phyloP scores from a whole-genome alignment of 768 basidiomycete species.

The Galerina sulciceps region DNA sequence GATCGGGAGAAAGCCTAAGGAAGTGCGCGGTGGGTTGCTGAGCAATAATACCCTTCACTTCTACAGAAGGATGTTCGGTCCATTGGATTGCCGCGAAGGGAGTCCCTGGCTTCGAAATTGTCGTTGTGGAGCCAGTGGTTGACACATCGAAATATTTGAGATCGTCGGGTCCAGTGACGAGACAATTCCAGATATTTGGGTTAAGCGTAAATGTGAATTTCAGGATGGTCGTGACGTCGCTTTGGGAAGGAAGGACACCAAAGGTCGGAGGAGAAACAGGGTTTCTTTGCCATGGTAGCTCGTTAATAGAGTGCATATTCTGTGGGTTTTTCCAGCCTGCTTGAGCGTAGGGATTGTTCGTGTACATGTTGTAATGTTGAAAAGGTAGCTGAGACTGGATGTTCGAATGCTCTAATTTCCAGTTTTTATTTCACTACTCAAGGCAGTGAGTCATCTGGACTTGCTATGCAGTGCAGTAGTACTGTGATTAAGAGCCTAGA shows the following conservation, averaged over 20 bases:
- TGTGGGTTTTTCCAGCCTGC: too few relatives aligned
- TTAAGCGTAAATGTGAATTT: conserved; percentile 35
- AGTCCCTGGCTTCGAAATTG: conserved; percentile 17
- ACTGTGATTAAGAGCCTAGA: too few relatives aligned
- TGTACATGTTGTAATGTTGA: too few relatives aligned
- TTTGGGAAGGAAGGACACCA: conserved; percentile 24
- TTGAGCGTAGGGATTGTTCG: too few relatives aligned
- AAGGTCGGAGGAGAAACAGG: conserved; percentile 22
- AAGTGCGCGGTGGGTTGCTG: conserved; percentile 21
- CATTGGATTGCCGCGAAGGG: conserved; percentile 19
- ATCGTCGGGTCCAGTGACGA: conserved; percentile 44
- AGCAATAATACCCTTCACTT: conserved; percentile 13
- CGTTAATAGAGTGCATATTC: too few relatives aligned
- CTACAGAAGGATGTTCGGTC: conserved; percentile 18
- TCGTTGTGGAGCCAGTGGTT: conserved; percentile 2
- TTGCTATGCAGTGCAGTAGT: too few relatives aligned
- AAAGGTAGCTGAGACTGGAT: too few relatives aligned
- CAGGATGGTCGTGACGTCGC: conserved; percentile 10
- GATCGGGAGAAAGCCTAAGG: conserved; percentile 19
- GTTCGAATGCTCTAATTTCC: too few relatives aligned
- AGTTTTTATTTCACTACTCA: too few relatives aligned
- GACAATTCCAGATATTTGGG: conserved; percentile 46
- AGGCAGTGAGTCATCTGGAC: too few relatives aligned
- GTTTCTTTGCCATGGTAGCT: too few relatives aligned
- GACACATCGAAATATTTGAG: conserved; percentile 44